These are phyloP conservation scores for Paecilomyces formosus DNA, from an alignment of 2,329 filamentous ascomycete genomes.

Conservation along the genomic window DNA sequence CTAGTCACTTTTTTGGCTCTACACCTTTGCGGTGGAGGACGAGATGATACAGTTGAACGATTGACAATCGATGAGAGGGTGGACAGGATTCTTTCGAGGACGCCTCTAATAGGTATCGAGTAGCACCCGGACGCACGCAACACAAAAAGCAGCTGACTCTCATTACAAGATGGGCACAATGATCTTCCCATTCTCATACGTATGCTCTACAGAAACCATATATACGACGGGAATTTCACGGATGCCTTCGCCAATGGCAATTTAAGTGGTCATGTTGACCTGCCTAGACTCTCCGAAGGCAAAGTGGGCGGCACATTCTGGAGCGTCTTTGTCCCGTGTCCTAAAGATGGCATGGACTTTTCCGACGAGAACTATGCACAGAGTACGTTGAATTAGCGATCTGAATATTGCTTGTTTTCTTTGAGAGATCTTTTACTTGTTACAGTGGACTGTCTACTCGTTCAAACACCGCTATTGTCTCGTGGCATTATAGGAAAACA, in stretches of 20 bases:
- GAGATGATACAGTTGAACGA: background rate
- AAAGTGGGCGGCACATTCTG: slow-evolving; percentile 74
- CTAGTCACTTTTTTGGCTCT: slow-evolving; percentile 1
- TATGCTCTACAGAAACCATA: slow-evolving; percentile 61
- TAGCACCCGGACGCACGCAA: background rate
- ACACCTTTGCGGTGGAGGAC: background rate
- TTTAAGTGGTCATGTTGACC: slow-evolving; percentile 65
- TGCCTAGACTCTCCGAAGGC: slow-evolving; percentile 65
- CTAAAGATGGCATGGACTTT: slow-evolving; percentile 63
- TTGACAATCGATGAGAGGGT: slow-evolving; percentile 31
- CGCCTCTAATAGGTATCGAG: slow-evolving; percentile 41
- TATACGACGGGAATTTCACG: slow-evolving; percentile 68
- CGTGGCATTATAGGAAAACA: background rate
- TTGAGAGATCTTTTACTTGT: background rate
- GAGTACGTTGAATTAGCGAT: slow-evolving; percentile 41
- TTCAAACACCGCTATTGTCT: background rate
- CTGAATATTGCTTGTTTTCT: background rate
- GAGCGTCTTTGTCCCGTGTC: slow-evolving; percentile 78
- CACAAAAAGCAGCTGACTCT: slow-evolving; percentile 1
- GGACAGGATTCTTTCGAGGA: slow-evolving; percentile 36
- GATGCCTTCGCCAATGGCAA: slow-evolving; percentile 64
- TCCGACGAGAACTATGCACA: slow-evolving; percentile 63
- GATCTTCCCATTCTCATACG: slow-evolving; percentile 74
- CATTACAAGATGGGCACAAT: slow-evolving; percentile 69
- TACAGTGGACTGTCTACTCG: no score